These are phyloP conservation scores for Apiospora sp. DNA, from an alignment of 2,329 filamentous ascomycete genomes.

Conservation along the genomic window DNA sequence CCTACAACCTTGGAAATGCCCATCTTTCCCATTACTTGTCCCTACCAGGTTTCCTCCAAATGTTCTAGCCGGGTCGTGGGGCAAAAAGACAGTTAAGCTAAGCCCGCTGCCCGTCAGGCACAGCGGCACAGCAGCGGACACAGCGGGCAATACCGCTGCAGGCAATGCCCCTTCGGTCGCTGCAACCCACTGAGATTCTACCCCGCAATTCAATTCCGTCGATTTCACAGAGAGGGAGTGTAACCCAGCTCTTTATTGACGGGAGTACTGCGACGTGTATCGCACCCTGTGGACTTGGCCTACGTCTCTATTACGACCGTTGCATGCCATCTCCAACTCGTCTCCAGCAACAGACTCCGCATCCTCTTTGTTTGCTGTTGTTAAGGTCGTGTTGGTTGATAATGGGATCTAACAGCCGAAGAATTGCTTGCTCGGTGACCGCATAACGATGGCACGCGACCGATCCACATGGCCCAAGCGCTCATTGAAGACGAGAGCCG, in stretches of 20 bases:
- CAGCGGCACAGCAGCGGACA: background rate
- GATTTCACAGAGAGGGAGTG: background rate
- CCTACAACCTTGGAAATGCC: background rate
- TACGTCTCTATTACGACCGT: background rate
- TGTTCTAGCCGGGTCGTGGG: background rate
- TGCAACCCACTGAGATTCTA: slow-evolving; percentile 4
- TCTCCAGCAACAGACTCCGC: background rate
- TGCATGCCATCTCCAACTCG: background rate
- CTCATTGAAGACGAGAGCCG: background rate
- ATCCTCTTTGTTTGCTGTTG: background rate
- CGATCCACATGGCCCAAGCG: slow-evolving; percentile 21
- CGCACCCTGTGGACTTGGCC: background rate
- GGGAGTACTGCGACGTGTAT: background rate
- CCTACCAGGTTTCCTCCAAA: background rate
- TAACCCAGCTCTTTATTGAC: background rate
- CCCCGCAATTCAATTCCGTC: background rate
- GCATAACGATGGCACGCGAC: slow-evolving; percentile 6
- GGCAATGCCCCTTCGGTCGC: background rate
- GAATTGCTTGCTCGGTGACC: background rate
- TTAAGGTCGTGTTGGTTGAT: background rate
- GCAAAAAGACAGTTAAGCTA: background rate
- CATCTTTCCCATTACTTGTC: background rate
- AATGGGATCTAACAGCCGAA: background rate
- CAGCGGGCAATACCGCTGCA: background rate
- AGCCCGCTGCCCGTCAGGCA: background rate